These are phyloP conservation scores for Sporisorium scitamineum DNA, from an alignment of 1,284 basidiomycete genomes.

Conservation along the genomic window DNA sequence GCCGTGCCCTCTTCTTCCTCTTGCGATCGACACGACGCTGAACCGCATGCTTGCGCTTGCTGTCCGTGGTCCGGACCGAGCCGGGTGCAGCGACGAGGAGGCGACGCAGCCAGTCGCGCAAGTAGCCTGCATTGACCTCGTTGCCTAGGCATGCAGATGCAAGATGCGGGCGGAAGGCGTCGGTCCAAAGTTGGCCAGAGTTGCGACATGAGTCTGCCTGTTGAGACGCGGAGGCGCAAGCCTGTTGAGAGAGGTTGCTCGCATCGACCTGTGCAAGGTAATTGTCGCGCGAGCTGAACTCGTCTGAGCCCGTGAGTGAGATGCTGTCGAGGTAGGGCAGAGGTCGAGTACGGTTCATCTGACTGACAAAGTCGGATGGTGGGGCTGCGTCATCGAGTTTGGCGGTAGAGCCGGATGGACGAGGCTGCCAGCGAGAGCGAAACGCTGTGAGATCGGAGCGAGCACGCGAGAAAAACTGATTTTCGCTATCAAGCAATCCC, in stretches of 20 bases:
- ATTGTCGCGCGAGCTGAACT: constrained; percentile 9
- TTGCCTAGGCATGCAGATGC: constrained; percentile 46
- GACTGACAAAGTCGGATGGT: constrained; percentile 18
- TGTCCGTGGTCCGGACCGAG: constrained; percentile 11
- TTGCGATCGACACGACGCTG: constrained; percentile 38
- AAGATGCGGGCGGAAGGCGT: constrained; percentile 34
- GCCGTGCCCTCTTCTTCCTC: constrained; percentile 2
- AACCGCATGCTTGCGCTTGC: constrained; percentile 22
- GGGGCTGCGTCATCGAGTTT: neutral
- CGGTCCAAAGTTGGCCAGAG: constrained; percentile 40
- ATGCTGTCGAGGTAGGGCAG: neutral
- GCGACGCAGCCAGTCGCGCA: constrained; percentile 55
- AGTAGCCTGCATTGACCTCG: constrained; percentile 32
- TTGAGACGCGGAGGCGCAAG: neutral
- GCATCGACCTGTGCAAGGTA: constrained; percentile 14
- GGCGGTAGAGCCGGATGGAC: neutral
- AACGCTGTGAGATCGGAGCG: constrained; percentile 14
- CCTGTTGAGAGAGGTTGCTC: neutral
- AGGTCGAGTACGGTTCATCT: constrained; percentile 18
- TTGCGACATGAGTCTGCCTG: neutral
- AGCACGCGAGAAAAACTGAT: neutral
- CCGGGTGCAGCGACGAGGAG: constrained; percentile 39
- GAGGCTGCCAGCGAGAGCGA: constrained; percentile 15
- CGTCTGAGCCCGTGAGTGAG: constrained; percentile 3
- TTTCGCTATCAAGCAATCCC: constrained; percentile 9